Evolutionary conservation across 2,329 filamentous ascomycete genomes (phyloP).

Genomic region (Allantophomopsis lycopodina): DNA sequence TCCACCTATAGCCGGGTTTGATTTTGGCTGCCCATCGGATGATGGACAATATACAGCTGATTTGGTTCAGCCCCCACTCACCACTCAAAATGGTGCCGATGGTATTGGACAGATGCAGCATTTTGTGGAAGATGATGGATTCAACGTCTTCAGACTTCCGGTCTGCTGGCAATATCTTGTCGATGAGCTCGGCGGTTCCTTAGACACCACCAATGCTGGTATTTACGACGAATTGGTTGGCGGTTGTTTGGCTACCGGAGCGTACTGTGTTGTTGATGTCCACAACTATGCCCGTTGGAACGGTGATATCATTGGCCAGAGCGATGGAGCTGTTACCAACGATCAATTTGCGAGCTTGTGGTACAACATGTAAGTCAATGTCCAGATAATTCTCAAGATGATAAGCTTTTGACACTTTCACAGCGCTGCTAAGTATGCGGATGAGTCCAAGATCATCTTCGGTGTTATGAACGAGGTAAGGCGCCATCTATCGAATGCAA

Average conservation of each 20-base stretch:
- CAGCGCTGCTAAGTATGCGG: conserved; percentile 38
- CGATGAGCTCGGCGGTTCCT: conserved; percentile 30
- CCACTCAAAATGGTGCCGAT: conserved; percentile 7
- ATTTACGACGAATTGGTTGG: conserved; percentile 42
- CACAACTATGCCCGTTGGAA: conserved; percentile 48
- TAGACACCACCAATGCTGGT: conserved; percentile 32
- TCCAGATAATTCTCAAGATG: too few relatives aligned
- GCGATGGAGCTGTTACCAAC: conserved; percentile 38
- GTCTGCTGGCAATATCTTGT: conserved; percentile 46
- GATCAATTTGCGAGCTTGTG: conserved; percentile 44
- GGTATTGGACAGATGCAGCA: conserved; percentile 24
- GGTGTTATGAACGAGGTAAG: conserved; percentile 50
- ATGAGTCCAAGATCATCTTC: conserved; percentile 37
- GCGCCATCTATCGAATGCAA: too few relatives aligned
- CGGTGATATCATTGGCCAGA: conserved; percentile 45
- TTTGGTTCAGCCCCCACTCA: conserved; percentile 5
- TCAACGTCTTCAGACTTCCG: conserved; percentile 44
- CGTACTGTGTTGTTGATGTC: conserved; percentile 43
- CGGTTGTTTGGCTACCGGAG: conserved; percentile 38
- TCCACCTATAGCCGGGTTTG: conserved; percentile 22
- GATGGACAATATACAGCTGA: conserved; percentile 15
- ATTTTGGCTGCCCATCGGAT: conserved; percentile 28
- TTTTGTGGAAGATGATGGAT: conserved; percentile 34
- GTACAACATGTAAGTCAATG: conserved; percentile 25
- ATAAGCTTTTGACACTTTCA: too few relatives aligned